These are phyloP conservation scores for Gracilaria gracilis DNA, from an alignment of 23 red algal genomes.

Conservation along the genomic window DNA sequence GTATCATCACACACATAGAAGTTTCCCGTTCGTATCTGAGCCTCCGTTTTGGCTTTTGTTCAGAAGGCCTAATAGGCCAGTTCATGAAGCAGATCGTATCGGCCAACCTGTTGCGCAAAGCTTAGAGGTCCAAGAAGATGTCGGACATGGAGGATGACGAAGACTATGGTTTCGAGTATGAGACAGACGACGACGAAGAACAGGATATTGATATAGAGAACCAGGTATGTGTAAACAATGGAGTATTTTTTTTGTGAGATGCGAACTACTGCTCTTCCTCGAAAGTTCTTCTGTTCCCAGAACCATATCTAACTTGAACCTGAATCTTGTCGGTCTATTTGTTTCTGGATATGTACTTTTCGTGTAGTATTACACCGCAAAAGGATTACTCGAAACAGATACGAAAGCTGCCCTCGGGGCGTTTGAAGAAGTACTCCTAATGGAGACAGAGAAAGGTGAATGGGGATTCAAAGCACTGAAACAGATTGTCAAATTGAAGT, in stretches of 20 bases:
- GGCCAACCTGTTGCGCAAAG: not conserved
- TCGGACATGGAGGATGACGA: constrained; percentile 93
- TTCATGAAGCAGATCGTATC: not conserved
- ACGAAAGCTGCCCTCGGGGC: constrained; percentile 61
- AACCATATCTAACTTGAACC: not conserved
- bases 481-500: constrained; percentile 93
- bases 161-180: constrained; percentile 97
- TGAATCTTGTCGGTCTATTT: not conserved
- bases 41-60: too few relatives aligned
- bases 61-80: not conserved
- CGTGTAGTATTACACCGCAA: constrained; percentile 87
- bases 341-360: constrained; percentile 10
- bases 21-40: too few relatives aligned
- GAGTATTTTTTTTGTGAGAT: not conserved
- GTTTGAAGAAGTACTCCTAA: constrained; percentile 84
- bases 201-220: constrained; percentile 94
- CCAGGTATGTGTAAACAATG: constrained; percentile 45
- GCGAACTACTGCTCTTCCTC: not conserved
- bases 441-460: constrained; percentile 90
- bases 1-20: too few relatives aligned
- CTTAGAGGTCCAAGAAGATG: constrained; percentile 25
- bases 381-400: constrained; percentile 83
- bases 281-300: not conserved
- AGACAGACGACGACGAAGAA: constrained; percentile 90
- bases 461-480: constrained; percentile 99